Percentiles rank a stretch among this genome's conserved stretches.
Conservation (phyloP, 805 yeast genomes). For the Starmerella tilneyi region DNA sequence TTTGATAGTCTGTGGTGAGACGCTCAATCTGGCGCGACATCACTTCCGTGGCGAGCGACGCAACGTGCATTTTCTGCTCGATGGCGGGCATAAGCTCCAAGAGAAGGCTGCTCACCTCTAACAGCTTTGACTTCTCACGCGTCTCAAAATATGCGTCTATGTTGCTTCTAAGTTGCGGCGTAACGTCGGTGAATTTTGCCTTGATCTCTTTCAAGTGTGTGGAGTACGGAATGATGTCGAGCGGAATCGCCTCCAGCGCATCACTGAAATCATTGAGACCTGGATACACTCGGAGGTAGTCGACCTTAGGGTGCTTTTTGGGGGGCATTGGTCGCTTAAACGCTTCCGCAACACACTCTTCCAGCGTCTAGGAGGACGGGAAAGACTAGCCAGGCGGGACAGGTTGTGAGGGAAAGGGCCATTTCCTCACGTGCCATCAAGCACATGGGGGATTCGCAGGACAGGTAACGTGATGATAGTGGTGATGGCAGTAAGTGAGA, state of each 20-base stretch:
- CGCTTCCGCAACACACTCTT: too few relatives aligned
- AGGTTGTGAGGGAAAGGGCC: too few relatives aligned
- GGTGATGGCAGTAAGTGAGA: too few relatives aligned
- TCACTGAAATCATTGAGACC: conserved; percentile 89
- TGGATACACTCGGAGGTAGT: conserved; percentile 40
- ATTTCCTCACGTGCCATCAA: too few relatives aligned
- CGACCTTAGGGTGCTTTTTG: conserved; percentile 17
- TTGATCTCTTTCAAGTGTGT: conserved; percentile 87
- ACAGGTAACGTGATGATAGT: too few relatives aligned
- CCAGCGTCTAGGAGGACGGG: too few relatives aligned
- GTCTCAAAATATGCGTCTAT: conserved; percentile 40
- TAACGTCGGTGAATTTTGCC: conserved; percentile 73
- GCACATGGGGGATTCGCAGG: too few relatives aligned
- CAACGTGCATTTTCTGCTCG: conserved; percentile 96
- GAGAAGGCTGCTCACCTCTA: conserved; percentile 36
- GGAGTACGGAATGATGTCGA: conserved; percentile 70
- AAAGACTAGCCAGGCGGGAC: too few relatives aligned
- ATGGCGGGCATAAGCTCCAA: conserved; percentile 78
- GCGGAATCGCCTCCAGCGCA: conserved; percentile 81
- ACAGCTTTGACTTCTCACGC: conserved; percentile 29
- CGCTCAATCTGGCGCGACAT: conserved; percentile 58
- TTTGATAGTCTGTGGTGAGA: conserved; percentile 68
- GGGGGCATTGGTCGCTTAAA: conserved; percentile 15
- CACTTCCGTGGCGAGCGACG: conserved; percentile 77
- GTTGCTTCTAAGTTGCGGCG: conserved; percentile 53